Base-by-base conservation (phyloP, 768 basidiomycete species). In the Termitomyces sp. region DNA sequence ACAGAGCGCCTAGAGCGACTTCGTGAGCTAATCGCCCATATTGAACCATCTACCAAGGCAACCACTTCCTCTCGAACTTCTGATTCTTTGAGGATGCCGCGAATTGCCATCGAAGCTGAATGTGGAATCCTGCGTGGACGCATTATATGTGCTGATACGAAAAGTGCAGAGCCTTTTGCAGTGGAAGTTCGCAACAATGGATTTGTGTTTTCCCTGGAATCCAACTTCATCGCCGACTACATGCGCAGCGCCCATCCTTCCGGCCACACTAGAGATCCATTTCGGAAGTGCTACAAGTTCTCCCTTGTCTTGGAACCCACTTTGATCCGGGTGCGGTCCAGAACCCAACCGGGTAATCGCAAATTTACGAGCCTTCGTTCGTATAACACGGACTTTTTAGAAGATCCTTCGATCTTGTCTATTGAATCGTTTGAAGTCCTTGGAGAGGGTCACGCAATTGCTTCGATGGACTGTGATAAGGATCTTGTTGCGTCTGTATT, bases 151-250 rank as follows among this genome's bases (percentile, higher is more conserved):
- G 77, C 77, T 56, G 68, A 63, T 31, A 66, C 67, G 16, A 65
- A 71, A 42, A 72, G 72, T 16, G 61, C 65, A 18, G 74, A 72
- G 16, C 77, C 80, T 33, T 76, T 79, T 41, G 78, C 77, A 0
- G 59, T 88, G 43, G 84, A 87, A 63, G 65, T 85, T 31, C 76
- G 80, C 52, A 82, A 78, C 5, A 76, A 81, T 59, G 85, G 85
- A 13, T 70, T 86, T 45, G 58, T 68, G 3, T 51, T 78, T 4
- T 72, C 76, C 22, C 59, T 74, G 3, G 64, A 71, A 9, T 78
- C 84, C 25, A 64, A 68, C 32, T 86, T 81, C 54, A 60, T 49
- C 20, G 62, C 61, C 58, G 71, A 67, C 27, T 62, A 60, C 16
- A 46, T 53, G 31, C 50, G 60, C 22, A 64, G 65, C 41, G 50